These are phyloP conservation scores for Flammula alnicola DNA, from an alignment of 1,284 basidiomycete genomes.

Conservation along the genomic window DNA sequence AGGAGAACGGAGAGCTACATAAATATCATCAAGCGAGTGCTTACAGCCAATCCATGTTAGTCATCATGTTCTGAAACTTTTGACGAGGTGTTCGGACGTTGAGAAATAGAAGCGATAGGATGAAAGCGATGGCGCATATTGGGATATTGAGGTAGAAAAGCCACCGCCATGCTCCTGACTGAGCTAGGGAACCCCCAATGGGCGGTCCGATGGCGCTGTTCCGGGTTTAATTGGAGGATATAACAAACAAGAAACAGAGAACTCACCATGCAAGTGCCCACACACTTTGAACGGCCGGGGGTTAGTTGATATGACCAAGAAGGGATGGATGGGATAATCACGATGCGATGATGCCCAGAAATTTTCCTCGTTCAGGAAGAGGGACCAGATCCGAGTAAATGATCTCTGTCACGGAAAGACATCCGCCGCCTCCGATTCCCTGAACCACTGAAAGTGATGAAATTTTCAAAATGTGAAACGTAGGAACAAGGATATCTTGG, in stretches of 20 bases:
- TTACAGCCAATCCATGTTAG: slow-evolving; percentile 42
- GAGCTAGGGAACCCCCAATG: slow-evolving; percentile 10
- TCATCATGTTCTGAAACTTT: slow-evolving; percentile 29
- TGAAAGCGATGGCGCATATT: slow-evolving; percentile 21
- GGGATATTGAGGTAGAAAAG: slow-evolving; percentile 7
- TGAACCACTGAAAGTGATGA: slow-evolving; percentile 4
- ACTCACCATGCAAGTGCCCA: slow-evolving; percentile 12
- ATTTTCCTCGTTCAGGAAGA: slow-evolving; percentile 9
- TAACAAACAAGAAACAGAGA: neutral
- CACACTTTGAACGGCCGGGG: neutral
- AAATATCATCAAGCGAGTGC: slow-evolving; percentile 13
- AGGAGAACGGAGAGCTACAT: too few species aligned
- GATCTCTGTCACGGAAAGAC: slow-evolving; percentile 10
- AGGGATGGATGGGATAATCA: neutral
- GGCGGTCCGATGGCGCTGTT: slow-evolving; percentile 11
- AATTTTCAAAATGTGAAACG: neutral
- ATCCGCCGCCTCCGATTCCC: slow-evolving; percentile 13
- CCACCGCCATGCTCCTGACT: slow-evolving; percentile 2
- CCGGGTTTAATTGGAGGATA: neutral
- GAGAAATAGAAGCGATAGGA: slow-evolving; percentile 27
- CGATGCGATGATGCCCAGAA: slow-evolving; percentile 14
- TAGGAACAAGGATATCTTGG: neutral
- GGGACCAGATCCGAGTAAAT: slow-evolving; percentile 14
- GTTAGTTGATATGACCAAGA: neutral
- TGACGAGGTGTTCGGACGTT: slow-evolving; percentile 29